Conservation (phyloP, 441 rosid species). For the Gossypium schwendimanii region DNA sequence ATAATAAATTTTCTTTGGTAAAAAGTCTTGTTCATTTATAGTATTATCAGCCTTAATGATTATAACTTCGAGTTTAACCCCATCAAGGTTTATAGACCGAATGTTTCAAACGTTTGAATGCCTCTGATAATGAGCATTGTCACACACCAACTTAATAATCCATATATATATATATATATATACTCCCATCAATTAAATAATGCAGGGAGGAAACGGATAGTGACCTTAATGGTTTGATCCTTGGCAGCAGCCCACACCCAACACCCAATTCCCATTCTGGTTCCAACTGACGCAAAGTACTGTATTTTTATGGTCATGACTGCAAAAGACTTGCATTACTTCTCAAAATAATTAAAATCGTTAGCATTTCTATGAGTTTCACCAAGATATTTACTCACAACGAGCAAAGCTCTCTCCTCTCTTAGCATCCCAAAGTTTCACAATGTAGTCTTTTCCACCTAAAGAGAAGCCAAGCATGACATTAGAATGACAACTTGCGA, state of each 20-base stretch:
- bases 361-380: background rate
- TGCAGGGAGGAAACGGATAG: slow-evolving; percentile 6
- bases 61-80: background rate
- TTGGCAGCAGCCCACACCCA: slow-evolving; percentile 82
- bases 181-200: background rate
- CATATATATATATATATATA: background rate
- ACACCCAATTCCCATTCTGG: slow-evolving; percentile 93
- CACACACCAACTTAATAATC: background rate
- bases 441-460: slow-evolving; percentile 95
- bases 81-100: background rate
- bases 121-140: background rate
- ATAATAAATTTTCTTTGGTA: background rate
- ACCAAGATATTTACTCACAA: slow-evolving; percentile 51
- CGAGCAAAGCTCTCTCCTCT: slow-evolving; percentile 80
- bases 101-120: background rate
- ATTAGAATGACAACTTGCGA: slow-evolving; percentile 7
- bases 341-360: slow-evolving; percentile 10
- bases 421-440: slow-evolving; percentile 98
- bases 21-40: background rate
- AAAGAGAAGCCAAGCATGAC: slow-evolving; percentile 21
- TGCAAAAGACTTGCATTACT: slow-evolving; percentile 31
- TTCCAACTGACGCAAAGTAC: slow-evolving; percentile 96
- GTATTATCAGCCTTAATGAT: background rate
- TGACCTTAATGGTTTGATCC: slow-evolving; percentile 92
- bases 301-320: slow-evolving; percentile 95